A percentile compares a stretch with the other conserved stretches of the same genome.
Evolutionary conservation across 306 rosid species (phyloP).

Genomic region (Geum urbanum): DNA sequence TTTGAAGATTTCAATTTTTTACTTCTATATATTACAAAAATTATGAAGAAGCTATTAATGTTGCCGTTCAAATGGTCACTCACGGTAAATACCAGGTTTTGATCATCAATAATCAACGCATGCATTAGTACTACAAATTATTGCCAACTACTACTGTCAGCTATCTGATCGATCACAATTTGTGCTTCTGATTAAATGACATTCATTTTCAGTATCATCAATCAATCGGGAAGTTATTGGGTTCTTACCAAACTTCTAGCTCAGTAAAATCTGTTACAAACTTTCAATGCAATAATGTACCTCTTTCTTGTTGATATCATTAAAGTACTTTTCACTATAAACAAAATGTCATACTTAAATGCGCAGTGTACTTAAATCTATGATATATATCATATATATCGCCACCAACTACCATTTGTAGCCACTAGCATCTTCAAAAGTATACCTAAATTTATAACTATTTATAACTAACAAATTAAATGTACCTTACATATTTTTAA

Average conservation of each 20-base stretch:
- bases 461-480: no score
- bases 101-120: neutral
- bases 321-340: neutral
- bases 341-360: neutral
- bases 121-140: slow-evolving; percentile 5
- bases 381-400: no score
- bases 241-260: neutral
- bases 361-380: no score
- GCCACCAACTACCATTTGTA: no score
- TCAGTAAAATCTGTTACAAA: no score
- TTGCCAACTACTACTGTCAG: slow-evolving; percentile 14
- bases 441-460: no score
- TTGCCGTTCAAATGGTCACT: neutral
- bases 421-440: no score
- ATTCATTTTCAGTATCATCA: neutral
- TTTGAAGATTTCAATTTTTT: no score
- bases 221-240: neutral
- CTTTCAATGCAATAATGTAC: neutral
- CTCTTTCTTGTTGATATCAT: neutral
- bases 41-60: slow-evolving; percentile 26
- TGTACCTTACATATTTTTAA: no score
- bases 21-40: neutral
- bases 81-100: neutral
- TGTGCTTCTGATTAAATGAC: neutral
- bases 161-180: neutral